Conservation (phyloP, 768 basidiomycete species). For the Suillus subalutaceus region DNA sequence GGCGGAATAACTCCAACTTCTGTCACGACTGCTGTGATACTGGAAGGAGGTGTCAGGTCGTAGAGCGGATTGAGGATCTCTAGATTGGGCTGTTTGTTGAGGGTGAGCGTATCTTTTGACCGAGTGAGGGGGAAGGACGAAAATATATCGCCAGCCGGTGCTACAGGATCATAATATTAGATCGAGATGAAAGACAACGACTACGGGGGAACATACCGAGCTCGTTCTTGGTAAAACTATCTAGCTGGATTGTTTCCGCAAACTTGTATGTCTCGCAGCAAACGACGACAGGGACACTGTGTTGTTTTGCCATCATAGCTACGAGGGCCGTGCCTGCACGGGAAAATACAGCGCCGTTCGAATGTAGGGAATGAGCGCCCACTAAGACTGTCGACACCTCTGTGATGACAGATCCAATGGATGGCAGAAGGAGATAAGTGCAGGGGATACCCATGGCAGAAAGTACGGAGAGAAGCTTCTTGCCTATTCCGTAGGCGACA, state of each 20-base stretch:
- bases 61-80: conserved; percentile 88
- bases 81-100: conserved; percentile 52
- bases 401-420: conserved; percentile 77
- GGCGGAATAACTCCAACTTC: conserved; percentile 96
- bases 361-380: conserved; percentile 92
- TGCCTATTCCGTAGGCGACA: no score
- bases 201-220: conserved; percentile 59
- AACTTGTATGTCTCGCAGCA: conserved; percentile 99
- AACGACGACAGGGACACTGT: conserved; percentile 90
- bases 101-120: conserved; percentile 11
- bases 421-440: conserved; percentile 62
- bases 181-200: neutral
- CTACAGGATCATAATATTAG: conserved; percentile 15
- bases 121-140: conserved; percentile 19
- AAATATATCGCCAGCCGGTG: conserved; percentile 29
- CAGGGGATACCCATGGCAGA: no score
- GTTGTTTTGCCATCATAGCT: conserved; percentile 92
- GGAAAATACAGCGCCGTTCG: conserved; percentile 93
- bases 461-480: no score
- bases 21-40: conserved; percentile 95
- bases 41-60: conserved; percentile 91
- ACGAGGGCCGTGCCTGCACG: conserved; percentile 95
- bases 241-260: conserved; percentile 88
- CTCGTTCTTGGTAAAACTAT: conserved; percentile 96
- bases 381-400: conserved; percentile 85